These are phyloP conservation scores for Spiraea crenata DNA, from an alignment of 331 rosid species.

Conservation along the genomic window DNA sequence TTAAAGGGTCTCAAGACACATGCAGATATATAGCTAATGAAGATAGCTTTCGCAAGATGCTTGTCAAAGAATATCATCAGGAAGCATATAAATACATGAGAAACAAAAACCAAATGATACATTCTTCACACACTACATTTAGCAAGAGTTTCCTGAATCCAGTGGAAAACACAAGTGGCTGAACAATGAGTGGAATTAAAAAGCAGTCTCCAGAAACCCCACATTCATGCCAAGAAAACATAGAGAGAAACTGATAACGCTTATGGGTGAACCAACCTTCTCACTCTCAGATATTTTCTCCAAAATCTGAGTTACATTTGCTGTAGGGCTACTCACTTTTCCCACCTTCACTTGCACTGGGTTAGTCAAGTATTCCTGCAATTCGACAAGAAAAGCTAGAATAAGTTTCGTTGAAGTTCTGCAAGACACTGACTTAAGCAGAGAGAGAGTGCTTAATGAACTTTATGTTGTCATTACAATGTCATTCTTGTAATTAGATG, in stretches of 20 bases:
- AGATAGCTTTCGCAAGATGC: not conserved
- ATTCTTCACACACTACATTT: not conserved
- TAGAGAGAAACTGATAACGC: not conserved
- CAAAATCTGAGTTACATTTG: constrained; percentile 76
- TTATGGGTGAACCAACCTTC: constrained; percentile 46
- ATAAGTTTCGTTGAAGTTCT: constrained; percentile 11
- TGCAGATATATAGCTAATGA: not conserved
- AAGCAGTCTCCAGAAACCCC: not conserved
- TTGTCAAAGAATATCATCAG: not conserved
- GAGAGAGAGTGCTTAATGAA: constrained; percentile 7
- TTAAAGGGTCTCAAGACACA: not conserved
- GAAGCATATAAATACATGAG: not conserved
- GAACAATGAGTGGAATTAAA: not conserved
- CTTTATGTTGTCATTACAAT: not conserved
- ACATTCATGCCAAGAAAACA: not conserved
- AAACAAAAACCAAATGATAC: not conserved
- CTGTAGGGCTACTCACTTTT: constrained; percentile 88
- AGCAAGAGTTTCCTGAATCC: not conserved
- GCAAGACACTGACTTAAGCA: constrained; percentile 9
- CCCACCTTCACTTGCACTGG: constrained; percentile 87
- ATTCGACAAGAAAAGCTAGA: constrained; percentile 20
- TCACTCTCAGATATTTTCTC: constrained; percentile 73
- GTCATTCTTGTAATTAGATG: not conserved
- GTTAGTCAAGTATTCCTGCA: constrained; percentile 71
- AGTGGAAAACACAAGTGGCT: not conserved